Percentiles rank a stretch among this genome's conserved stretches.
phyloP scores from a whole-genome alignment of 805 yeast species.

The Wickerhamiella galacta region DNA sequence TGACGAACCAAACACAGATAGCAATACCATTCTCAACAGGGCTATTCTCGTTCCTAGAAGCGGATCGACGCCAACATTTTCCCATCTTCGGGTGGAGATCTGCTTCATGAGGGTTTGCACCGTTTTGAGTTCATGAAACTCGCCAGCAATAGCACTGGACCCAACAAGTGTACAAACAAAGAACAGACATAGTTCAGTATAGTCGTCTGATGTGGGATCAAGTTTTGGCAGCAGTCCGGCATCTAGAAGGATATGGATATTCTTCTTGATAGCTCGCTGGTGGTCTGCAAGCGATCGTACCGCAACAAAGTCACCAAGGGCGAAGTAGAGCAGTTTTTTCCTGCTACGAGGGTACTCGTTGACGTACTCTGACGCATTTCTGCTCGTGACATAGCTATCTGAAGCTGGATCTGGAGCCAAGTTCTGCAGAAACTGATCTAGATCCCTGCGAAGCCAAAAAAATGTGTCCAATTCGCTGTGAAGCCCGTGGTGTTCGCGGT shows the following conservation, averaged over 20 bases:
- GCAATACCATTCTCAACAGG: constrained; percentile 9
- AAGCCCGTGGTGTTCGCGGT: constrained; percentile 10
- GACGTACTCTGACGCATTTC: too few species aligned
- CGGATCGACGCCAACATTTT: constrained; percentile 2
- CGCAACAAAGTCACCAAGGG: neutral
- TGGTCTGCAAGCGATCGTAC: neutral
- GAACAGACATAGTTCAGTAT: constrained; percentile 4
- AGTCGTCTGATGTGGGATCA: neutral
- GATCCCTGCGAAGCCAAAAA: neutral
- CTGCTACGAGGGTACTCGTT: too few species aligned
- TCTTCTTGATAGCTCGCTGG: neutral
- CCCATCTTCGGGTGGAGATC: constrained; percentile 12
- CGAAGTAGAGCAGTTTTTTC: neutral
- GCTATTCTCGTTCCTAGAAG: constrained; percentile 5
- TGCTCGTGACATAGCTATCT: too few species aligned
- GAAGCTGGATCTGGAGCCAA: neutral
- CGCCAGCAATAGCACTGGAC: constrained; percentile 17
- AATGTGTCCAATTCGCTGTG: constrained; percentile 10
- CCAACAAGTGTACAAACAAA: constrained; percentile 1
- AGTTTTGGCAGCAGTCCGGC: neutral
- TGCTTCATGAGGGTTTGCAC: constrained; percentile 3
- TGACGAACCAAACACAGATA: constrained; percentile 46
- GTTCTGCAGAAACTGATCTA: neutral
- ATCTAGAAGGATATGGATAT: neutral
- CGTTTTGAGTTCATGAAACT: neutral